Conservation (phyloP, 176 grass and related monocot genomes). For the Stipa capillata region DNA sequence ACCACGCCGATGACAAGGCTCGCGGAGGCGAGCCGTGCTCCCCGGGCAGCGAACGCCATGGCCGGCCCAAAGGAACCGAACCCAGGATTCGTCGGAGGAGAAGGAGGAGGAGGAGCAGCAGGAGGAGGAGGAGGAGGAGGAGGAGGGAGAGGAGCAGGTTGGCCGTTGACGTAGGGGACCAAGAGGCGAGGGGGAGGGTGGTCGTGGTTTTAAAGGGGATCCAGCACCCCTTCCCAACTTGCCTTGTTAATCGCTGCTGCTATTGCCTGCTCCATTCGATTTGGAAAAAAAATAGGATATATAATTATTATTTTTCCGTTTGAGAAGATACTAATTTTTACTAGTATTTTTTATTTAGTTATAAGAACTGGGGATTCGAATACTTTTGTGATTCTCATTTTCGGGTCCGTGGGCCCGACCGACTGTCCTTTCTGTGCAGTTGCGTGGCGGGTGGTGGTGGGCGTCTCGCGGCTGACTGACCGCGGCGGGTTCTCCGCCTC, state of each 20-base stretch:
- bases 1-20: not conserved
- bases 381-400: not conserved
- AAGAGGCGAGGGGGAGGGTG: too few relatives aligned
- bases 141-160: not conserved
- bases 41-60: conserved; percentile 34
- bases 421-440: not conserved
- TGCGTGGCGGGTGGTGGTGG: not conserved
- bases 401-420: not conserved
- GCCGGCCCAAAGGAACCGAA: too few relatives aligned
- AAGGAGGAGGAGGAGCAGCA: not conserved
- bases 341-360: too few relatives aligned
- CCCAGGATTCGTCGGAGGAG: conserved; percentile 11
- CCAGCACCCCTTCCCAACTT: not conserved
- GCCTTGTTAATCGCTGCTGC: too few relatives aligned
- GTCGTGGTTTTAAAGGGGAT: conserved; percentile 30
- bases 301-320: too few relatives aligned
- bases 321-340: too few relatives aligned
- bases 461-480: too few relatives aligned
- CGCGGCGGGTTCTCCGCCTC: too few relatives aligned
- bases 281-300: too few relatives aligned
- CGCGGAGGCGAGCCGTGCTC: not conserved
- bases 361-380: too few relatives aligned
- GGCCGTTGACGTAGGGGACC: conserved; percentile 29
- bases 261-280: too few relatives aligned
- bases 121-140: too few relatives aligned